Evolutionary conservation across 768 basidiomycete genomes (phyloP), one percentile per base, ranked within the genome.

Genomic region (Wakefieldia striispora): DNA sequence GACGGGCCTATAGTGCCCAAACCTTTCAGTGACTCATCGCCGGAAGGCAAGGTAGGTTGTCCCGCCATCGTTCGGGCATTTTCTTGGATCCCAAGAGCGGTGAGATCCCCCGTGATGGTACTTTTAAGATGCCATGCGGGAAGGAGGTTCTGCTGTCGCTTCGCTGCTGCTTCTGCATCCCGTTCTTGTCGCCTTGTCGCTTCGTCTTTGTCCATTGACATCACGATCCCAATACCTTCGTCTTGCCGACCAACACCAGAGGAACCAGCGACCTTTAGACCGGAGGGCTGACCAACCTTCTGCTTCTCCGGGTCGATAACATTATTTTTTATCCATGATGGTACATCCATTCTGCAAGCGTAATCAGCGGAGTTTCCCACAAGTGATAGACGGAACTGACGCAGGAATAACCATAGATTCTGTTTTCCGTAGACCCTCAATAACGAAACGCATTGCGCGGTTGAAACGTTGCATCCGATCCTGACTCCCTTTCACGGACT

Each of bases 401-500:
- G 82, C 83, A 39, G 92, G 91, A 38, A 95, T 70, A 27, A 86
- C 76, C 81, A 95, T 90, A 19, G 82, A 79, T 62, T 97, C 95
- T 53, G 92, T 91, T 66, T 85, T 88, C 61, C 92, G 86, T 58
- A 99, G 68, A 4, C 91, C 88, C 56, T 94, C 91, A 29, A 87
- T 79, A 40, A 98, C 83, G 60, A 86, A 88, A 27, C 86, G 79
- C 76, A 95, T 95, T 66, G 94, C 90, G 54, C 83, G 76, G 67
- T 97, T 95, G 68, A 98, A 94, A 54, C 92, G 76, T 69, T 94
- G 89, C 93, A 98, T 97, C 50, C 91, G 80, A 67, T 98, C 95
- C 70, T 95, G 88, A 59, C 86, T 91, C 10, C 90, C 91, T 51
- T 74, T 73, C 6, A 89, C 86, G 50, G 82, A 88, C 70, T 91